Evolutionary conservation across 169 alveolate species (phyloP).

Genomic region (Cryptosporidium meleagridis): DNA sequence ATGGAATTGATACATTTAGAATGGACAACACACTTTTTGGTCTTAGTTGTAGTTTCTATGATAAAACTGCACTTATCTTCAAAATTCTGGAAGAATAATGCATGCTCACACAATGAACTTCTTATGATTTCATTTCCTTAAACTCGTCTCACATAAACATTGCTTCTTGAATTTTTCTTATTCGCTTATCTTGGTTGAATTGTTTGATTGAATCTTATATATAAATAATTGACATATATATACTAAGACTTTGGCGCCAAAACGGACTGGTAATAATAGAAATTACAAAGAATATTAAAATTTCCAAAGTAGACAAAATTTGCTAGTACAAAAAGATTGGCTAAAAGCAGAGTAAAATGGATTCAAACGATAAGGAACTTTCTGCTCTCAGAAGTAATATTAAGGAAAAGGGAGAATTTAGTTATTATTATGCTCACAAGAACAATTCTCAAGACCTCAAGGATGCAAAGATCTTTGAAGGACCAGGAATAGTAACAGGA

Average conservation of each 20-base stretch:
- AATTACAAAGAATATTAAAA: background rate
- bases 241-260: slow-evolving; percentile 19
- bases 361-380: background rate
- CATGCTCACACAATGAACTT: background rate
- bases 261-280: background rate
- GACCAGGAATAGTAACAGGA: slow-evolving; percentile 81
- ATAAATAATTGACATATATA: background rate
- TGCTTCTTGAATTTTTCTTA: background rate
- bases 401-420: slow-evolving; percentile 74
- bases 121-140: background rate
- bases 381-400: slow-evolving; percentile 76
- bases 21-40: slow-evolving; percentile 6
- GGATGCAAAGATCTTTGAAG: slow-evolving; percentile 79
- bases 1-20: slow-evolving; percentile 41
- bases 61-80: slow-evolving; percentile 18
- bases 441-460: slow-evolving; percentile 71
- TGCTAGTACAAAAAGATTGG: background rate
- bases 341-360: background rate
- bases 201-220: too few species aligned
- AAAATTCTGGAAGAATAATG: background rate
- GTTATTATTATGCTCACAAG: slow-evolving; percentile 80
- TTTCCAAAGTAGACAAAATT: background rate
- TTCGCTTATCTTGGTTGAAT: too few species aligned
- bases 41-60: slow-evolving; percentile 59
- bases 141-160: background rate